A percentile compares a stretch with the other conserved stretches of the same genome.
These are phyloP conservation scores for Biscogniauxia sp. DNA, from an alignment of 2,329 filamentous ascomycete genomes.

Conservation along the genomic window DNA sequence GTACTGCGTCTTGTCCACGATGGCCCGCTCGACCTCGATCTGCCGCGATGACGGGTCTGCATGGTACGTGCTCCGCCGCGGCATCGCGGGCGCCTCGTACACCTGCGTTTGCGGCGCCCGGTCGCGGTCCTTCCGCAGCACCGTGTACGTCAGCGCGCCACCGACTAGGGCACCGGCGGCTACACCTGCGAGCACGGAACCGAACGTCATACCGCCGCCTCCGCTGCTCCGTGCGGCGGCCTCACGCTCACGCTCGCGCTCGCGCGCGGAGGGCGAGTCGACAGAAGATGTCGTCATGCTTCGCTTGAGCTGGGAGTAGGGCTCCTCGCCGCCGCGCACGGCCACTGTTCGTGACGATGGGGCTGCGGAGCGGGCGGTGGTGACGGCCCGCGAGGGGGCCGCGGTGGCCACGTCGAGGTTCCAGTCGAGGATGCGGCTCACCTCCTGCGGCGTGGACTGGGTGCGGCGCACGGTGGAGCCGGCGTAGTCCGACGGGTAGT, in stretches of 20 bases:
- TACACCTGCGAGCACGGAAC: slow-evolving; percentile 69
- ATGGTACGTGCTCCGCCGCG: slow-evolving; percentile 44
- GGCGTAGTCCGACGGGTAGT: slow-evolving; percentile 35
- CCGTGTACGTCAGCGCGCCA: slow-evolving; percentile 64
- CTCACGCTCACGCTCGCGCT: slow-evolving; percentile 16
- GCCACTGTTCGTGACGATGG: slow-evolving; percentile 21
- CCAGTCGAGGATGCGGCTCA: slow-evolving; percentile 48
- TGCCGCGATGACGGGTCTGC: slow-evolving; percentile 39
- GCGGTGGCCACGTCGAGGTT: slow-evolving; percentile 43
- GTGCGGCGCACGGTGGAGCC: slow-evolving; percentile 36
- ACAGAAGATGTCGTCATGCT: slow-evolving; percentile 36
- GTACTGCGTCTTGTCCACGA: slow-evolving; percentile 38
- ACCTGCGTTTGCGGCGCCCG: slow-evolving; percentile 40
- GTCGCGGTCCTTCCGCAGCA: slow-evolving; percentile 58
- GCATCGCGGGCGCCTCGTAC: slow-evolving; percentile 39
- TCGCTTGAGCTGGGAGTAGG: slow-evolving; percentile 30
- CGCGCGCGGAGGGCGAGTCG: slow-evolving; percentile 29
- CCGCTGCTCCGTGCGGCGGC: slow-evolving; percentile 33
- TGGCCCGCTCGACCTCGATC: slow-evolving; percentile 36
- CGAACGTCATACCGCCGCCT: slow-evolving; percentile 63
- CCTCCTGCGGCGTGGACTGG: slow-evolving; percentile 38
- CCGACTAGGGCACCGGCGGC: slow-evolving; percentile 72
- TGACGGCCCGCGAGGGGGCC: slow-evolving; percentile 22
- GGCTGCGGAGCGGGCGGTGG: slow-evolving; percentile 18
- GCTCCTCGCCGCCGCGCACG: slow-evolving; percentile 21